Conservation (phyloP, 768 basidiomycete genomes). For the Lanmaoa rubissima region DNA sequence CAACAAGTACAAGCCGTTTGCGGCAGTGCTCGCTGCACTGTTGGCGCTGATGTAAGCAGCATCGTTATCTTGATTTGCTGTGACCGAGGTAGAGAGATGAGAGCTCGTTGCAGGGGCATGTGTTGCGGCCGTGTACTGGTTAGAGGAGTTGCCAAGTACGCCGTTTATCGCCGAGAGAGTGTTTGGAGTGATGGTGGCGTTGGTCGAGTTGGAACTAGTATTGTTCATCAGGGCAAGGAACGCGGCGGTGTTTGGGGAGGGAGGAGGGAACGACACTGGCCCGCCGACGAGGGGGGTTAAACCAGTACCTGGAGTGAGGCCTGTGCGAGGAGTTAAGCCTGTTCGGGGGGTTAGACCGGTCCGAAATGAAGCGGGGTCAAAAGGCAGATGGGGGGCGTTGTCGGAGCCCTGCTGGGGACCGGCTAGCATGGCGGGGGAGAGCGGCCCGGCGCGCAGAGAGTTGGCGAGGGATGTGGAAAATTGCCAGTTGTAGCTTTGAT, state of each 20-base stretch:
- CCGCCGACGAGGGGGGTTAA: constrained; percentile 80
- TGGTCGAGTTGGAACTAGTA: constrained; percentile 32
- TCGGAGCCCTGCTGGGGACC: constrained; percentile 64
- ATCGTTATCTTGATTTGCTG: constrained; percentile 34
- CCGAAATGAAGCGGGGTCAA: constrained; percentile 72
- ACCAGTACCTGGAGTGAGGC: constrained; percentile 72
- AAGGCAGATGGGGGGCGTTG: constrained; percentile 41
- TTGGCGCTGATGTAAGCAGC: constrained; percentile 43
- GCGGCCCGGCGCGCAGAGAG: constrained; percentile 88
- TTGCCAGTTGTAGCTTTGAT: constrained; percentile 54
- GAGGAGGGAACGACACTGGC: constrained; percentile 74
- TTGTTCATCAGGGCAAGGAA: constrained; percentile 91
- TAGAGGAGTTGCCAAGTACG: constrained; percentile 50
- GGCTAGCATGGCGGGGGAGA: constrained; percentile 94
- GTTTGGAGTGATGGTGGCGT: constrained; percentile 58
- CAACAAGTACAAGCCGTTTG: constrained; percentile 91
- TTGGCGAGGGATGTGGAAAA: constrained; percentile 61
- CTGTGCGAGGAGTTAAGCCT: constrained; percentile 83
- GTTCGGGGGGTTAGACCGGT: constrained; percentile 87
- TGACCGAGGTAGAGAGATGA: constrained; percentile 36
- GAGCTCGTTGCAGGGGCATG: constrained; percentile 35
- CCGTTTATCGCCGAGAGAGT: constrained; percentile 66
- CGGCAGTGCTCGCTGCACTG: constrained; percentile 66
- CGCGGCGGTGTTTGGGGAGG: constrained; percentile 86
- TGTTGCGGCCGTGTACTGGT: constrained; percentile 28